Base-by-base conservation (phyloP, 1,284 basidiomycete genomes). In the Ganoderma boninense region DNA sequence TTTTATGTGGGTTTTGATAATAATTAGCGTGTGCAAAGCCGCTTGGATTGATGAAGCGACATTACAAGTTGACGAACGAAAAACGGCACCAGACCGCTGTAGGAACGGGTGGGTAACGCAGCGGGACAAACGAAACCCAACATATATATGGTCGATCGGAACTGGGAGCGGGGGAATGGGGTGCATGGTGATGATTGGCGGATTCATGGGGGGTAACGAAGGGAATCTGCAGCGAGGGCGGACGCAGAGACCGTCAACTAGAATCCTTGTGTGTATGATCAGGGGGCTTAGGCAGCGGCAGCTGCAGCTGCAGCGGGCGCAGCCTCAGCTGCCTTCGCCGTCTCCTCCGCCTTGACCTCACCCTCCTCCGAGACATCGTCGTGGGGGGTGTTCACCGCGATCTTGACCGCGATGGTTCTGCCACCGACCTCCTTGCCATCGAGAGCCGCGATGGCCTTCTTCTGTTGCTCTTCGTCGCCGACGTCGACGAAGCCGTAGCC, bases 401-500 rank as follows among this genome's bases (percentile, higher is more conserved):
- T 85, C 86, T 96, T 97, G 85, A 97, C 94, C 69, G 92, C 94
- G 79, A 97, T 91, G 74, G 87, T 80, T 76, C 95, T 87, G 68
- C 94, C 94, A 62, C 89, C 91, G 70, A 97, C 84, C 71, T 96
- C 91, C 82, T 95, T 94, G 80, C 93, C 95, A 77, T 96, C 87
- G 75, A 95, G 87, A 75, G 90, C 88, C 67, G 87, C 87, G 74
- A 97, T 93, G 56, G 95, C 96, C 85, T 95, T 95, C 80, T 91
- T 82, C 85, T 97, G 96, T 82, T 95, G 89, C 75, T 89, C 91
- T 80, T 95, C 92, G 76, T 86, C 86, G 72, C 93, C 94, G 72
- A 97, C 93, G 76, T 97, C 95, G 77, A 97, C 96, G 79, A 97
- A 97, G 69, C 95, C 97, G 81, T 96, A 98, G 71, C 96, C 96